These are phyloP conservation scores for Conringia planisiliqua DNA, from an alignment of 345 rosid genomes.

Conservation along the genomic window DNA sequence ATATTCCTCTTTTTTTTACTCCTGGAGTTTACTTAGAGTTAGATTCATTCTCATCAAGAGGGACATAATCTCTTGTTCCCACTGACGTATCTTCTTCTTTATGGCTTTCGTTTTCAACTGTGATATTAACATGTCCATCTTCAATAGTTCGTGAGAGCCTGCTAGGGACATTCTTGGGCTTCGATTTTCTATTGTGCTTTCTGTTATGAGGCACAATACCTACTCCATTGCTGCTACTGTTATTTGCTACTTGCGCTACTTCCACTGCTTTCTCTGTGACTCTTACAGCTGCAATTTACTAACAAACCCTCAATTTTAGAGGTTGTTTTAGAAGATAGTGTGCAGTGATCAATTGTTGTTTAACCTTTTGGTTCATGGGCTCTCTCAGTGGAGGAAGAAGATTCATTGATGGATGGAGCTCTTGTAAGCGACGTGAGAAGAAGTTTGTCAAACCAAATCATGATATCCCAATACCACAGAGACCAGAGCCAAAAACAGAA, in stretches of 20 bases:
- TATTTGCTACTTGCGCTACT: constrained; percentile 86
- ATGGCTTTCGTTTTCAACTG: constrained; percentile 25
- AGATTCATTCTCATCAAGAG: constrained; percentile 27
- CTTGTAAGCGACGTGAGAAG: too few relatives aligned
- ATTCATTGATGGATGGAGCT: too few relatives aligned
- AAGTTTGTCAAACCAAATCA: too few relatives aligned
- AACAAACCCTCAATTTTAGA: too few relatives aligned
- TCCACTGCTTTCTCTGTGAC: constrained; percentile 93
- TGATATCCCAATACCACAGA: too few relatives aligned
- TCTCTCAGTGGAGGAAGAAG: too few relatives aligned
- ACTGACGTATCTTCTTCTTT: constrained; percentile 24
- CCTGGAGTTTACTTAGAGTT: constrained; percentile 33
- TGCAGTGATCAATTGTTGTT: too few relatives aligned
- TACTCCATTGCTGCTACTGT: constrained; percentile 51
- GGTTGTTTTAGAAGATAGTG: constrained; percentile 72
- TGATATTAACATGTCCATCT: constrained; percentile 30
- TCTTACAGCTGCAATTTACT: constrained; percentile 88
- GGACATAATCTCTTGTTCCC: constrained; percentile 24
- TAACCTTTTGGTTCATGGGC: too few relatives aligned
- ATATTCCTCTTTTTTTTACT: constrained; percentile 71
- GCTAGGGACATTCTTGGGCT: constrained; percentile 35
- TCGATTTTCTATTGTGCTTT: constrained; percentile 55
- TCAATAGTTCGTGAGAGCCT: constrained; percentile 33
- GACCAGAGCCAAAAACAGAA: too few relatives aligned
- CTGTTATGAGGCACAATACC: constrained; percentile 42